Conservation (phyloP, 2,329 filamentous ascomycete genomes). For the Plenodomus lindquistii region DNA sequence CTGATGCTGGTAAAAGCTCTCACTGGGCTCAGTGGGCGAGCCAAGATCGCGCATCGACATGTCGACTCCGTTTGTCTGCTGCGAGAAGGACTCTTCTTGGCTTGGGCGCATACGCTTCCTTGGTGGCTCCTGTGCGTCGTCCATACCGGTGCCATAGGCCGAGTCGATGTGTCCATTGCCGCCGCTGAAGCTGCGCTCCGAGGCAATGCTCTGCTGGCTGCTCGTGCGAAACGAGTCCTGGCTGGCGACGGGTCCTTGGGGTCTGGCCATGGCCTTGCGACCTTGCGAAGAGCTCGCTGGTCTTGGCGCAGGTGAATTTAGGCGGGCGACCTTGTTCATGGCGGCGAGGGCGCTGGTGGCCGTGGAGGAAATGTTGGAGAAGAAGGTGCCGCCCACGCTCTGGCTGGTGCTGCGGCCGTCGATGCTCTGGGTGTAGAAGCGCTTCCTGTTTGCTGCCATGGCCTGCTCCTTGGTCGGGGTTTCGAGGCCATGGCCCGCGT, state of each 20-base stretch:
- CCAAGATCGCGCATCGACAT: slow-evolving; percentile 60
- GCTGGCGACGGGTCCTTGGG: slow-evolving; percentile 65
- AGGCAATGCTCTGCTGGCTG: slow-evolving; percentile 79
- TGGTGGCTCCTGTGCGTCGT: slow-evolving; percentile 72
- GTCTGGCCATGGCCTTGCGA: slow-evolving; percentile 70
- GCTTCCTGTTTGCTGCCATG: slow-evolving; percentile 89
- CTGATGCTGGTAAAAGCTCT: slow-evolving; percentile 65
- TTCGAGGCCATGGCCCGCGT: slow-evolving; percentile 73
- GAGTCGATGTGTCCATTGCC: slow-evolving; percentile 62
- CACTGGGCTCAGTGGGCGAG: slow-evolving; percentile 78
- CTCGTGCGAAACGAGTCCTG: slow-evolving; percentile 70
- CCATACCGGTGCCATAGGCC: slow-evolving; percentile 63
- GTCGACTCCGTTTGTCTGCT: slow-evolving; percentile 53
- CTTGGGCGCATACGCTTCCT: slow-evolving; percentile 70
- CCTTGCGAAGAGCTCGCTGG: slow-evolving; percentile 64
- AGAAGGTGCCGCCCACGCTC: slow-evolving; percentile 79
- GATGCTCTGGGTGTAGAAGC: slow-evolving; percentile 78
- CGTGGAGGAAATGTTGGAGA: slow-evolving; percentile 93
- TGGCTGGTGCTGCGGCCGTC: slow-evolving; percentile 69
- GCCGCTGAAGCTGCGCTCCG: slow-evolving; percentile 71
- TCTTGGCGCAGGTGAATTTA: slow-evolving; percentile 79
- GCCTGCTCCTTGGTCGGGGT: slow-evolving; percentile 98
- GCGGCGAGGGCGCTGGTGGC: slow-evolving; percentile 92
- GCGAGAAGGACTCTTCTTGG: slow-evolving; percentile 46
- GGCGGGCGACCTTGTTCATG: slow-evolving; percentile 87